These are phyloP conservation scores for Sclerotinia sclerotiorum DNA, from an alignment of 2,329 filamentous ascomycete species.

Conservation along the genomic window DNA sequence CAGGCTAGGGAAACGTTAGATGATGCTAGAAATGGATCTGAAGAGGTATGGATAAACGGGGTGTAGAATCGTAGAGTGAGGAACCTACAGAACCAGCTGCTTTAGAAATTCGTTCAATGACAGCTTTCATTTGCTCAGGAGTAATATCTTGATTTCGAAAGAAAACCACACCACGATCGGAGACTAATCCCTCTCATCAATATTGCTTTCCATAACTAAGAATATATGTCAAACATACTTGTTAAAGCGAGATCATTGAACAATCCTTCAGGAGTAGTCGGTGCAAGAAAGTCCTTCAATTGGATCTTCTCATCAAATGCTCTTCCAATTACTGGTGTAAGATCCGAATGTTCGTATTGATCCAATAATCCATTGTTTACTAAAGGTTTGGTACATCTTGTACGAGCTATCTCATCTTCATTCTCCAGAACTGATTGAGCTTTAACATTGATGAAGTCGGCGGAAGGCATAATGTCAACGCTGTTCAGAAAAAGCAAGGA, in stretches of 20 bases:
- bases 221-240: constrained; percentile 39
- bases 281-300: constrained; percentile 55
- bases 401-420: constrained; percentile 19
- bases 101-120: constrained; percentile 41
- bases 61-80: background rate
- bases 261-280: background rate
- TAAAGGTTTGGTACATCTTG: constrained; percentile 22
- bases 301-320: constrained; percentile 57
- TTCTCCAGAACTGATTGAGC: background rate
- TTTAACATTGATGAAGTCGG: constrained; percentile 8
- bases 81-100: constrained; percentile 22
- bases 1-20: constrained; percentile 24
- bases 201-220: background rate
- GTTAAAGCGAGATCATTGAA: constrained; percentile 57
- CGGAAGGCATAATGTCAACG: constrained; percentile 9
- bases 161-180: constrained; percentile 59
- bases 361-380: constrained; percentile 29
- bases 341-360: constrained; percentile 28
- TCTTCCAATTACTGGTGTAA: constrained; percentile 45
- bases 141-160: constrained; percentile 50
- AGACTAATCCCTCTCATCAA: constrained; percentile 51
- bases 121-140: constrained; percentile 45
- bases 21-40: background rate
- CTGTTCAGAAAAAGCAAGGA: background rate
- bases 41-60: background rate